A percentile compares a stretch with the other conserved stretches of the same genome.
These are phyloP conservation scores for Leccinum obscurum DNA, from an alignment of 768 basidiomycete genomes.

Conservation along the genomic window DNA sequence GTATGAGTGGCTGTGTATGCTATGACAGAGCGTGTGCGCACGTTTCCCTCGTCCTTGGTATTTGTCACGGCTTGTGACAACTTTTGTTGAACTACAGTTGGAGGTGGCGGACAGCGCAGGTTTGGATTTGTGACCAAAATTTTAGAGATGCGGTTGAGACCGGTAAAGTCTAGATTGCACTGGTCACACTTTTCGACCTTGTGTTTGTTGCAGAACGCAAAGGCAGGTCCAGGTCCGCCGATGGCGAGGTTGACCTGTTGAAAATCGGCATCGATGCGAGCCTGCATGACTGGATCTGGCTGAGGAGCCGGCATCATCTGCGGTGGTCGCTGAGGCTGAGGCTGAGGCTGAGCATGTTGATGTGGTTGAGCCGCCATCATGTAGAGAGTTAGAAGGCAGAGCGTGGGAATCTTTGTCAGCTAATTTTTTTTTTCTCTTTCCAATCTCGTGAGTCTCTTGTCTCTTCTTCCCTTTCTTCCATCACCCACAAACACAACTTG, in stretches of 20 bases:
- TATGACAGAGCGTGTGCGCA: constrained; percentile 40
- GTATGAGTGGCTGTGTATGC: constrained; percentile 11
- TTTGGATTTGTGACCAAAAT: constrained; percentile 68
- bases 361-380: constrained; percentile 67
- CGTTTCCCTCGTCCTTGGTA: constrained; percentile 95
- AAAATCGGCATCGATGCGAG: constrained; percentile 75
- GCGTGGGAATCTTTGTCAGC: constrained; percentile 32
- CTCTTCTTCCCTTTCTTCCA: constrained; percentile 28
- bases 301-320: constrained; percentile 45
- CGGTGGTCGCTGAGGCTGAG: constrained; percentile 36
- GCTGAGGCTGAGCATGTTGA: constrained; percentile 44
- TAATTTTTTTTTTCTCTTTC: constrained; percentile 27
- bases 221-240: constrained; percentile 49
- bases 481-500: constrained; percentile 30
- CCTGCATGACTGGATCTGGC: constrained; percentile 74
- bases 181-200: constrained; percentile 70
- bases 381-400: neutral
- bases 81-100: constrained; percentile 72
- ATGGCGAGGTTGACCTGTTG: constrained; percentile 55
- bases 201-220: constrained; percentile 66
- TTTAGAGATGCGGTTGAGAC: constrained; percentile 74
- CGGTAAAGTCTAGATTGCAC: constrained; percentile 72
- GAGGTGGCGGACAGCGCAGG: constrained; percentile 77
- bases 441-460: constrained; percentile 11
- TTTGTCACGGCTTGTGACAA: constrained; percentile 70